phyloP scores from a whole-genome alignment of 371 early-diverging fungal species.

The Fennellomyces sp. region DNA sequence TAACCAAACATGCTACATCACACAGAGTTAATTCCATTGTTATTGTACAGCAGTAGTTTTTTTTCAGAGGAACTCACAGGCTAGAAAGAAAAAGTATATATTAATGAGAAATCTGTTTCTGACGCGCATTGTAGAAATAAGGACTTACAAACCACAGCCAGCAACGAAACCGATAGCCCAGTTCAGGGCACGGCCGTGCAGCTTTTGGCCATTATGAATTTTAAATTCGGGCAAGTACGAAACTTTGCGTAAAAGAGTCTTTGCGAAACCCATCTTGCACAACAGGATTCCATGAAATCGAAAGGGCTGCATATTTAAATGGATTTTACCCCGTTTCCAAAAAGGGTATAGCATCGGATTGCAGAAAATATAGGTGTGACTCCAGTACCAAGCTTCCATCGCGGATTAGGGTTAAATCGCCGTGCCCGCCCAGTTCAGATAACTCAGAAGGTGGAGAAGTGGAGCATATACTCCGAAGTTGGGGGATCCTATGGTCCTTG shows the following conservation, averaged over 20 bases:
- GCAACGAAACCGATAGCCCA: slow-evolving; percentile 13
- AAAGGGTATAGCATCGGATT: background rate
- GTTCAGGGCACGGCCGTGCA: slow-evolving; percentile 9
- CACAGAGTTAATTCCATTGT: background rate
- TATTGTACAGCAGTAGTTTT: background rate
- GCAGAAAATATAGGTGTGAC: background rate
- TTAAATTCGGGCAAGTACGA: slow-evolving; percentile 9
- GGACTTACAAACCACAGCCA: slow-evolving; percentile 13
- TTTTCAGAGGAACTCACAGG: background rate
- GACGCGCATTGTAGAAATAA: background rate
- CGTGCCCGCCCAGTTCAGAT: background rate
- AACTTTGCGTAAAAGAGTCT: background rate
- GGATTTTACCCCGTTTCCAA: background rate
- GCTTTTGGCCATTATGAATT: slow-evolving; percentile 11
- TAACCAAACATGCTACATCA: slow-evolving; percentile 18
- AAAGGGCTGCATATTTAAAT: background rate
- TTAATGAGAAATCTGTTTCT: background rate
- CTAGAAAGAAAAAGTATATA: background rate
- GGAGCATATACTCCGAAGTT: background rate
- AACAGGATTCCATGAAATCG: background rate
- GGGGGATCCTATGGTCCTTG: background rate
- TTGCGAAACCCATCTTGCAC: background rate
- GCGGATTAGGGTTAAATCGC: background rate
- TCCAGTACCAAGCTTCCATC: background rate
- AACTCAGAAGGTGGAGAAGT: slow-evolving; percentile 1